These are phyloP conservation scores for Pichia paraexigua DNA, from an alignment of 805 yeast species.

Conservation along the genomic window DNA sequence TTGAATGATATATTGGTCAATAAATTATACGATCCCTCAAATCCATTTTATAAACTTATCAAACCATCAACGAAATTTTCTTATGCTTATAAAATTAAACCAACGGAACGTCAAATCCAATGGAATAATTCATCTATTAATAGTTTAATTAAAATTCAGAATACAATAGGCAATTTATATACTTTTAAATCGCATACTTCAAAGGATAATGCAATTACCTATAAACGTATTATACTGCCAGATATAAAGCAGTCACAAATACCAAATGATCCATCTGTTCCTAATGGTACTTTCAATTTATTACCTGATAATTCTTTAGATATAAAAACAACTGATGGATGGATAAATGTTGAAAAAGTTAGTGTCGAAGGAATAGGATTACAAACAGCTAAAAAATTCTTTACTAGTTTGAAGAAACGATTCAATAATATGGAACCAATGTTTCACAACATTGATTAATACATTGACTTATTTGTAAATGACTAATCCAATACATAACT, in stretches of 20 bases:
- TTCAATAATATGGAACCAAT: slow-evolving; percentile 28
- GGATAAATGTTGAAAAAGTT: slow-evolving; percentile 29
- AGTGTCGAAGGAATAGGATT: slow-evolving; percentile 49
- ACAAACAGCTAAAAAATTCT: slow-evolving; percentile 41
- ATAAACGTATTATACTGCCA: slow-evolving; percentile 40
- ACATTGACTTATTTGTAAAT: neutral
- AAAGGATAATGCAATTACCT: slow-evolving; percentile 6
- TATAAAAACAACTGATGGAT: slow-evolving; percentile 36
- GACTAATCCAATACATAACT: too few relatives aligned
- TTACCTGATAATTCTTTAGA: neutral
- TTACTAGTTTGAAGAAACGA: slow-evolving; percentile 37
- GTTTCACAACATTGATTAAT: neutral
- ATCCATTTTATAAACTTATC: slow-evolving; percentile 11
- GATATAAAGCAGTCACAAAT: slow-evolving; percentile 23
- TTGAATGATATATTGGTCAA: slow-evolving; percentile 38
- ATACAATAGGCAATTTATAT: slow-evolving; percentile 50
- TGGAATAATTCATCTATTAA: slow-evolving; percentile 38
- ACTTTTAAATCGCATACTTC: slow-evolving; percentile 34
- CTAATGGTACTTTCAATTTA: slow-evolving; percentile 2
- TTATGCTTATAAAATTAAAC: slow-evolving; percentile 49
- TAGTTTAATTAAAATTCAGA: slow-evolving; percentile 14
- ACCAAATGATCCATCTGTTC: neutral
- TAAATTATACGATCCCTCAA: slow-evolving; percentile 20
- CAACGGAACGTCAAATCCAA: slow-evolving; percentile 33
- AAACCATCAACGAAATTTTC: slow-evolving; percentile 32